Evolutionary conservation across 2,329 filamentous ascomycete species (phyloP).

Genomic region (Davidsoniella virescens): DNA sequence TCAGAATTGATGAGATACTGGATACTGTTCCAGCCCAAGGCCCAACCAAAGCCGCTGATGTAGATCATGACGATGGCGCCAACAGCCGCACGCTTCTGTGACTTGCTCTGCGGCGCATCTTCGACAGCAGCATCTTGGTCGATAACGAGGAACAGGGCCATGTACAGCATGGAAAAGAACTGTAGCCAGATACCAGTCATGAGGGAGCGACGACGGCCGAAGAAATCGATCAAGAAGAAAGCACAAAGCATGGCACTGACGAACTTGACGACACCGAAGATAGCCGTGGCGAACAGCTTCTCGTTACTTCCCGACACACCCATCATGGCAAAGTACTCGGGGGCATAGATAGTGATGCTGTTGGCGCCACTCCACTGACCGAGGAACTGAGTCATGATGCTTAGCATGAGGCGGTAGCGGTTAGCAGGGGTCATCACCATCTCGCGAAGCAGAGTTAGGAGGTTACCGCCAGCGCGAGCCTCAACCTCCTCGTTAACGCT

Average conservation of each 20-base stretch:
- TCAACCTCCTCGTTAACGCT: conserved; percentile 56
- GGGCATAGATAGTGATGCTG: conserved; percentile 61
- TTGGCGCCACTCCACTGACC: conserved; percentile 60
- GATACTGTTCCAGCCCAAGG: conserved; percentile 58
- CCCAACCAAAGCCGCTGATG: conserved; percentile 52
- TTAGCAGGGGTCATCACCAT: conserved; percentile 52
- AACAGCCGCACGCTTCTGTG: conserved; percentile 40
- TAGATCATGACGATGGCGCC: conserved; percentile 62
- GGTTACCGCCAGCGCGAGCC: conserved; percentile 49
- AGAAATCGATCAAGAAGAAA: conserved; percentile 62
- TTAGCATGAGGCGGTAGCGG: conserved; percentile 55
- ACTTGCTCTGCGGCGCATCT: conserved; percentile 23
- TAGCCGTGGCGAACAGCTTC: conserved; percentile 54
- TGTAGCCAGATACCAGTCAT: conserved; percentile 45
- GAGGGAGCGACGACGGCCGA: conserved; percentile 56
- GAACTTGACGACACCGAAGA: conserved; percentile 64
- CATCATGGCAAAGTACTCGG: conserved; percentile 55
- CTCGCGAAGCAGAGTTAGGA: conserved; percentile 50
- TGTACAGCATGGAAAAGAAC: conserved; percentile 43
- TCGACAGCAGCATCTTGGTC: conserved; percentile 25
- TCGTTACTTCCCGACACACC: conserved; percentile 53
- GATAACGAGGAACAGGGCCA: conserved; percentile 41
- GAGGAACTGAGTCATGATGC: conserved; percentile 52
- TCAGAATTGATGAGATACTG: conserved; percentile 67
- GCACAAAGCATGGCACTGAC: conserved; percentile 50